Evolutionary conservation across 1,284 basidiomycete species (phyloP).

Genomic region (Leccinum pachyderme): DNA sequence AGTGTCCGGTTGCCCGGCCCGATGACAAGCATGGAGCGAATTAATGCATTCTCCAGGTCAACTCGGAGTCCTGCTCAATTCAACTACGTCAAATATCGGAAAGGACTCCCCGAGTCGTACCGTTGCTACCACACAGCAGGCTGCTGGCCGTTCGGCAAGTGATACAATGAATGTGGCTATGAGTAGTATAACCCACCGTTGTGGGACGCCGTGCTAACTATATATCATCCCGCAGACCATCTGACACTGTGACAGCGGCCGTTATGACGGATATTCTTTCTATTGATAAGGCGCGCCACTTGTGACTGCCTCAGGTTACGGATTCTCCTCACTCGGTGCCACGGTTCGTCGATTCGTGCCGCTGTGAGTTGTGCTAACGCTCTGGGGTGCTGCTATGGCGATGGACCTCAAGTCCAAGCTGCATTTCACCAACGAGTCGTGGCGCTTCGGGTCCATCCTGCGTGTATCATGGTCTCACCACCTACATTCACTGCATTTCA

Average conservation of each 20-base stretch:
- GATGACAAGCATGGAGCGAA: neutral
- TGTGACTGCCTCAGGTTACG: neutral
- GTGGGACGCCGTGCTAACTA: slow-evolving; percentile 4
- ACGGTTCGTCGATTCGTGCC: slow-evolving; percentile 30
- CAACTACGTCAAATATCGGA: neutral
- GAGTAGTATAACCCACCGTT: neutral
- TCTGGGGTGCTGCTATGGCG: neutral
- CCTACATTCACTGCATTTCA: neutral
- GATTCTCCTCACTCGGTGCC: slow-evolving; percentile 1
- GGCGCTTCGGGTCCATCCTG: neutral
- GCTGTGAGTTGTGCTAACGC: neutral
- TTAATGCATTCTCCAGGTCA: neutral
- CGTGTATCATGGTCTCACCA: slow-evolving; percentile 5
- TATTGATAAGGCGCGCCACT: neutral
- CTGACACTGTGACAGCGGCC: neutral
- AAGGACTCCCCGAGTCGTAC: neutral
- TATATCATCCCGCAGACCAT: neutral
- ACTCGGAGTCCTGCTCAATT: neutral
- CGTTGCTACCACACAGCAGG: neutral
- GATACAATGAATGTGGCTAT: neutral
- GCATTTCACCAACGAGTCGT: neutral
- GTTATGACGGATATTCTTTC: neutral
- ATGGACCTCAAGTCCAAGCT: neutral
- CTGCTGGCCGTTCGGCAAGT: neutral
- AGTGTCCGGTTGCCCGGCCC: neutral